Percentiles rank a stretch among this genome's conserved stretches.
Conservation (phyloP, 163 green algal genomes). For the Picocystis sp. region DNA sequence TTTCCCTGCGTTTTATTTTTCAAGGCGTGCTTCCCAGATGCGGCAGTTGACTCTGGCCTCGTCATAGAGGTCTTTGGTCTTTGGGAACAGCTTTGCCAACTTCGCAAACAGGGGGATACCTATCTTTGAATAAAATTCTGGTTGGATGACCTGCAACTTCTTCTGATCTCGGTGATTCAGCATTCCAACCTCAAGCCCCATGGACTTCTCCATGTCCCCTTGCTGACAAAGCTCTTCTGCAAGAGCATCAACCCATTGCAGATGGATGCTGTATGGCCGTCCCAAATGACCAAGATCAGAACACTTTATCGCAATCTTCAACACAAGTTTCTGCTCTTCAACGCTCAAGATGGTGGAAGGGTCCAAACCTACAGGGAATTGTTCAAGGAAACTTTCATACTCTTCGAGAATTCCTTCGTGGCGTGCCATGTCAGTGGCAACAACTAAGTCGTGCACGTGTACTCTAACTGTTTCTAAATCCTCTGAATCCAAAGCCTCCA, state of each 20-base stretch:
- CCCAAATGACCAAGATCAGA: constrained; percentile 10
- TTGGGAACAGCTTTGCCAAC: no score
- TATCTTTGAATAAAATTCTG: no score
- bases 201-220: constrained; percentile 2
- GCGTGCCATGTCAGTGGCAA: constrained; percentile 10
- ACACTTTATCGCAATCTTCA: constrained; percentile 10
- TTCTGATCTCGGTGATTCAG: no score
- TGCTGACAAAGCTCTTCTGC: constrained; percentile 8
- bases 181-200: no score
- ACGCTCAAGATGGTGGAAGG: background rate
- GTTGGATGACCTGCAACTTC: no score
- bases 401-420: background rate
- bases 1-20: no score
- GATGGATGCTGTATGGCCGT: background rate
- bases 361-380: constrained; percentile 4
- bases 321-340: background rate
- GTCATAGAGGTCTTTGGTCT: no score
- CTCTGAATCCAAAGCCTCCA: background rate
- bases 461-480: background rate
- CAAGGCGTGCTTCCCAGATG: no score
- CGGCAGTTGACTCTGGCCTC: no score
- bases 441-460: constrained; percentile 4
- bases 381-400: constrained; percentile 4
- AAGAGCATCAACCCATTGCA: background rate
- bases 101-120: no score